Evolutionary conservation across 2,329 filamentous ascomycete species (phyloP).

Genomic region (Claviceps sorghi): DNA sequence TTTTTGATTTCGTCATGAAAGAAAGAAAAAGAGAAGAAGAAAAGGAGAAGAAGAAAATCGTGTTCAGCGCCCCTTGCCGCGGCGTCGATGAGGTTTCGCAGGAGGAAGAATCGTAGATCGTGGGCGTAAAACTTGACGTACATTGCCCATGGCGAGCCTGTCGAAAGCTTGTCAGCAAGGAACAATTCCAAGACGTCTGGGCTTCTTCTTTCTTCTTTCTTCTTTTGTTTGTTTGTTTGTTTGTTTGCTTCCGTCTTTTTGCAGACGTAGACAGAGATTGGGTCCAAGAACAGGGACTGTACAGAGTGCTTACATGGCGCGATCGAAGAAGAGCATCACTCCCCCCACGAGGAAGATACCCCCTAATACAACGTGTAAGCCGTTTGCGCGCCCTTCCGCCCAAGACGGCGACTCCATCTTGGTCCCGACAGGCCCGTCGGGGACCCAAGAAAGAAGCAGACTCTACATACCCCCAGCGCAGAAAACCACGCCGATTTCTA

Average conservation of each 20-base stretch:
- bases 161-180: background rate
- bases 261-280: background rate
- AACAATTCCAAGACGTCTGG: background rate
- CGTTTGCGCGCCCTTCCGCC: slow-evolving; percentile 10
- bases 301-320: slow-evolving; percentile 60
- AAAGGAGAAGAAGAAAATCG: background rate
- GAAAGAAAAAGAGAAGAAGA: too few species aligned
- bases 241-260: too few species aligned
- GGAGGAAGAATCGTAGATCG: background rate
- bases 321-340: slow-evolving; percentile 94
- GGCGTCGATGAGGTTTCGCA: background rate
- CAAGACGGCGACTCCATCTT: background rate
- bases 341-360: slow-evolving; percentile 90
- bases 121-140: slow-evolving; percentile 24
- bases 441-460: background rate
- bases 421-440: background rate
- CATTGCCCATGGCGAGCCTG: slow-evolving; percentile 95
- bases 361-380: slow-evolving; percentile 35
- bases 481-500: slow-evolving; percentile 94
- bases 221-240: too few species aligned
- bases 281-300: background rate
- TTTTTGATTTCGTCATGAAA: background rate
- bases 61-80: background rate
- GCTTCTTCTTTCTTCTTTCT: background rate
- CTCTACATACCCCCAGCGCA: slow-evolving; percentile 82